These are phyloP conservation scores for Tremella mesenterica DNA, from an alignment of 768 basidiomycete species.

Conservation along the genomic window DNA sequence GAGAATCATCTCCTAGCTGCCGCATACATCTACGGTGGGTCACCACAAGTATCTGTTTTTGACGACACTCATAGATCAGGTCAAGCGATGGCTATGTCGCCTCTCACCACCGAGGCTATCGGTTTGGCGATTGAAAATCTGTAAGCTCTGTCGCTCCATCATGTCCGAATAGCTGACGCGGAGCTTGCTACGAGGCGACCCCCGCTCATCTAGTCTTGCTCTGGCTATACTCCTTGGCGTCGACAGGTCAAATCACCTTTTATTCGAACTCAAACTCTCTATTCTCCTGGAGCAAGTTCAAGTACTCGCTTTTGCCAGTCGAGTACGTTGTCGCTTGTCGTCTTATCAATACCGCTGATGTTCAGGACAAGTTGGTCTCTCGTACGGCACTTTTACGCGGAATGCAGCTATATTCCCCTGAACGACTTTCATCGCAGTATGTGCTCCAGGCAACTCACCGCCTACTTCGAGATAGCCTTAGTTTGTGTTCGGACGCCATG, in stretches of 20 bases:
- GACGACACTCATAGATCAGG: conserved; percentile 6
- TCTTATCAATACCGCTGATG: background rate
- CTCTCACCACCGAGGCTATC: conserved; percentile 21
- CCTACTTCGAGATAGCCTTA: conserved; percentile 21
- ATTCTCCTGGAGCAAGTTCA: conserved; percentile 26
- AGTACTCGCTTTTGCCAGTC: conserved; percentile 18
- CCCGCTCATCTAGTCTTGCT: conserved; percentile 15
- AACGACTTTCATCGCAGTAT: conserved; percentile 11
- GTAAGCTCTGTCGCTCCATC: conserved; percentile 11
- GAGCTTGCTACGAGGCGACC: conserved; percentile 10
- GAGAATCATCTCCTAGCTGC: conserved; percentile 13
- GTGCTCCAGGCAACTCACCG: conserved; percentile 27
- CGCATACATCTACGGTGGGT: conserved; percentile 20
- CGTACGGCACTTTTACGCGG: conserved; percentile 21
- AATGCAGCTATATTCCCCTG: conserved; percentile 23
- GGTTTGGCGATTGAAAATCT: conserved; percentile 24
- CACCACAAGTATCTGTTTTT: background rate
- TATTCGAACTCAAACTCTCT: conserved; percentile 25
- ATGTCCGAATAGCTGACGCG: background rate
- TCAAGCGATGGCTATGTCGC: conserved; percentile 32
- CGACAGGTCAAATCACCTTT: conserved; percentile 9
- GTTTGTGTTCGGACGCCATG: conserved; percentile 8
- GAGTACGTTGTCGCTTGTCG: conserved; percentile 7
- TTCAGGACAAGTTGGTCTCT: conserved; percentile 17
- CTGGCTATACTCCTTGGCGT: conserved; percentile 30